These are phyloP conservation scores for Colletotrichum abscissum DNA, from an alignment of 2,329 filamentous ascomycete genomes.

Conservation along the genomic window DNA sequence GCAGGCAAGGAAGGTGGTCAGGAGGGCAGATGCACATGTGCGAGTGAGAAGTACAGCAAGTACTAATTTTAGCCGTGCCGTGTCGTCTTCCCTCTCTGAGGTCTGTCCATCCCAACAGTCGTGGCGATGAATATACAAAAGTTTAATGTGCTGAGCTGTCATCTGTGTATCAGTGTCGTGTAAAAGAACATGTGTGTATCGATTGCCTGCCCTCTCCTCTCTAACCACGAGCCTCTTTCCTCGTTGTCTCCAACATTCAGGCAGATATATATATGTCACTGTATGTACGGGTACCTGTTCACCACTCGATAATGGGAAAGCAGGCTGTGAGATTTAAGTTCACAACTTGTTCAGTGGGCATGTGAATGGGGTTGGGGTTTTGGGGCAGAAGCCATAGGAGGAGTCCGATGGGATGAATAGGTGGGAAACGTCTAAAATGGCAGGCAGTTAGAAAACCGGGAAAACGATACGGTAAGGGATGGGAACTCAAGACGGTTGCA, in stretches of 20 bases:
- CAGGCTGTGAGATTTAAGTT: background rate
- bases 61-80: constrained; percentile 23
- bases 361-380: constrained; percentile 4
- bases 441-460: no score
- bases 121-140: constrained; percentile 4
- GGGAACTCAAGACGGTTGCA: background rate
- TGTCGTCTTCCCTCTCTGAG: background rate
- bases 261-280: no score
- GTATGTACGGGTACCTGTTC: background rate
- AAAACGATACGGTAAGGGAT: background rate
- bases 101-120: background rate
- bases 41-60: constrained; percentile 3
- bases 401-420: background rate
- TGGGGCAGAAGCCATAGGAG: background rate
- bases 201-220: background rate
- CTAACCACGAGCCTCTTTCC: background rate
- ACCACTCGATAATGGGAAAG: background rate
- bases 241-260: background rate
- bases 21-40: background rate
- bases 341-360: background rate
- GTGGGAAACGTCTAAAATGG: background rate
- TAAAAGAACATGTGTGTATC: background rate
- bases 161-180: background rate
- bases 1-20: background rate
- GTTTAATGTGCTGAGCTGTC: constrained; percentile 4